Evolutionary conservation across 768 basidiomycete species (phyloP), one percentile per base, ranked within the genome.

Genomic region (Hemileccinum rubropunctum): DNA sequence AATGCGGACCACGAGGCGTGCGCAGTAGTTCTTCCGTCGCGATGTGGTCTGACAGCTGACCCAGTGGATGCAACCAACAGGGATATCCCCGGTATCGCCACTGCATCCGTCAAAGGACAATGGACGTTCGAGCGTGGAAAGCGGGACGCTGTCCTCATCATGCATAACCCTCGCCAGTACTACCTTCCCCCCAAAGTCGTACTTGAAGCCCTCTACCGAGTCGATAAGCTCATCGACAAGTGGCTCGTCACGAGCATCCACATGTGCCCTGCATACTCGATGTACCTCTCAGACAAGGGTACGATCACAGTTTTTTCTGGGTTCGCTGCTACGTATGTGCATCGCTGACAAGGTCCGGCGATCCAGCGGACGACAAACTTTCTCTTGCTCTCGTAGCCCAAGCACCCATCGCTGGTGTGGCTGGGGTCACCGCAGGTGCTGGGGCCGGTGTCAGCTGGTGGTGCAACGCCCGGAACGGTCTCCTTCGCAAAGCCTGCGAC

Each of bases 281-380:
- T 71, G 59, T 73, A 66, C 28, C 54, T 66, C 15, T 68, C 67
- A 14, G 56, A 66, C 41, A 68, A 61, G 39, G 50, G 59, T 68
- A 48, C 14, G 51, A 0, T 18, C 3, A 3, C 15, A 2, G 8
- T 32, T 43, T 33, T 18, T 4, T 13, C 34, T 15, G 12, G 1
- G 15, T 20, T 23, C 23, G 23, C 23, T 23, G 23, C 3, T 23
- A 14, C 6, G 17, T 4, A 3, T 3, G 4, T 12, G 12, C 20
- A 11, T 26, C 3, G 5, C 28, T 57, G 12, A 54, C 14, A 10
- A 17, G 9, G 2, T 15, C 36, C 4, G 41, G 11, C 3, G 15
- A 40, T 41, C n/a, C 32, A 68, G 65, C 49, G 35, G 61, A 55
- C 2, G 66, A 62, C 6, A 56, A 53, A 8, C 23, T 66, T n/a